Percentiles rank a stretch among this genome's conserved stretches.
These are phyloP conservation scores for Lepiota subincarnata DNA, from an alignment of 768 basidiomycete species.

Conservation along the genomic window DNA sequence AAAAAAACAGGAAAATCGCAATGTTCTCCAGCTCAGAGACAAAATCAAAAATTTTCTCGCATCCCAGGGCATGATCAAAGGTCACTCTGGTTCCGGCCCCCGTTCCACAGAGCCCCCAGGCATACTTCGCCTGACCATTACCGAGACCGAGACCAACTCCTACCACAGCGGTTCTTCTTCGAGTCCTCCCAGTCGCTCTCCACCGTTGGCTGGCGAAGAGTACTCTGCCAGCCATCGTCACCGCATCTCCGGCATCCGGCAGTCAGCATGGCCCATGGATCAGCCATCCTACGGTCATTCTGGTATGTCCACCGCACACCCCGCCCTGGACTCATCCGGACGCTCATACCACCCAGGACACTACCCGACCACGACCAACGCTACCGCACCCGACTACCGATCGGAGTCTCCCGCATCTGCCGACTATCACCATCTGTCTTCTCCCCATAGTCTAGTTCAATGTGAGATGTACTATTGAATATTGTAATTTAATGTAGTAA, in stretches of 20 bases:
- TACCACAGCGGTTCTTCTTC: conserved; percentile 34
- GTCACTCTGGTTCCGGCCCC: conserved; percentile 70
- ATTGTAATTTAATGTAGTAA: conserved; percentile 16
- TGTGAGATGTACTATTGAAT: conserved; percentile 15
- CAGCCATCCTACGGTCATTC: background rate
- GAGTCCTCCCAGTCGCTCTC: conserved; percentile 28
- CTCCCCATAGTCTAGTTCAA: conserved; percentile 11
- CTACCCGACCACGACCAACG: background rate
- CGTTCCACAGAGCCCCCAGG: conserved; percentile 52
- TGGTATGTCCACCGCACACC: no score
- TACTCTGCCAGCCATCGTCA: conserved; percentile 9
- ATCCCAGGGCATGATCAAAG: conserved; percentile 86
- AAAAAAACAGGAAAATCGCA: conserved; percentile 69
- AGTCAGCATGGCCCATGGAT: background rate
- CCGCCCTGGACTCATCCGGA: background rate
- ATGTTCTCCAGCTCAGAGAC: conserved; percentile 64
- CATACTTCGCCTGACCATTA: conserved; percentile 49
- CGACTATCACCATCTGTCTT: conserved; percentile 3
- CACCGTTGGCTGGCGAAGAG: conserved; percentile 20
- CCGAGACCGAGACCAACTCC: conserved; percentile 39
- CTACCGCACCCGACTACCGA: background rate
- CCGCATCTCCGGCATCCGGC: conserved; percentile 1
- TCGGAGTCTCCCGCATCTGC: conserved; percentile 6
- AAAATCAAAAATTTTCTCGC: conserved; percentile 78
- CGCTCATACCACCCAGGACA: conserved; percentile 2